These are phyloP conservation scores for Ambrosia artemisiifolia DNA, from an alignment of 129 eudicot genomes.

Conservation along the genomic window DNA sequence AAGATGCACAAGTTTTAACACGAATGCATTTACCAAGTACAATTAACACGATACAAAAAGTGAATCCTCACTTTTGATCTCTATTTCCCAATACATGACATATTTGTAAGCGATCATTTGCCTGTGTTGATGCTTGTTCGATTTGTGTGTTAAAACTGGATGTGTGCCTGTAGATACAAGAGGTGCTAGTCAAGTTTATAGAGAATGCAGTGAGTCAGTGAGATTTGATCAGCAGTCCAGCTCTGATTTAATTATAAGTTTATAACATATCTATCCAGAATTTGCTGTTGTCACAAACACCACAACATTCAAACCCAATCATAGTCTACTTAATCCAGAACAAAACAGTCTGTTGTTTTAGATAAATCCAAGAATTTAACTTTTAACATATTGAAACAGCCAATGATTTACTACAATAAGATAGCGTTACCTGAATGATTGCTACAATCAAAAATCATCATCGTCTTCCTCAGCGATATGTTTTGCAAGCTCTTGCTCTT, in stretches of 20 bases:
- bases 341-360: neutral
- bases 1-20: too few species aligned
- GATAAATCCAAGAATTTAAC: neutral
- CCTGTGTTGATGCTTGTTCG: too few species aligned
- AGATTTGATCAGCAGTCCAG: constrained; percentile 44
- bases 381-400: neutral
- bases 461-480: constrained; percentile 96
- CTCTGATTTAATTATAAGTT: neutral
- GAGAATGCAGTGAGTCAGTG: constrained; percentile 70
- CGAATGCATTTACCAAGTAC: too few species aligned
- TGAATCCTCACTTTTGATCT: neutral
- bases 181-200: constrained; percentile 52
- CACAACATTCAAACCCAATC: neutral
- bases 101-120: neutral
- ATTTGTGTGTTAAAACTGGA: too few species aligned
- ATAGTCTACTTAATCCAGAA: neutral
- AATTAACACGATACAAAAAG: too few species aligned
- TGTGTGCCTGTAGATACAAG: constrained; percentile 56
- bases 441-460: constrained; percentile 59
- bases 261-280: constrained; percentile 32
- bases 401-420: neutral
- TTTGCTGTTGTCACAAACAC: neutral
- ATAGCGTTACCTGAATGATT: neutral
- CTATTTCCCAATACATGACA: too few species aligned
- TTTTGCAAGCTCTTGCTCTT: constrained; percentile 97